A percentile compares a stretch with the other conserved stretches of the same genome.
These are phyloP conservation scores for Schwanniomyces vanrijiae DNA, from an alignment of 805 yeast genomes.

Conservation along the genomic window DNA sequence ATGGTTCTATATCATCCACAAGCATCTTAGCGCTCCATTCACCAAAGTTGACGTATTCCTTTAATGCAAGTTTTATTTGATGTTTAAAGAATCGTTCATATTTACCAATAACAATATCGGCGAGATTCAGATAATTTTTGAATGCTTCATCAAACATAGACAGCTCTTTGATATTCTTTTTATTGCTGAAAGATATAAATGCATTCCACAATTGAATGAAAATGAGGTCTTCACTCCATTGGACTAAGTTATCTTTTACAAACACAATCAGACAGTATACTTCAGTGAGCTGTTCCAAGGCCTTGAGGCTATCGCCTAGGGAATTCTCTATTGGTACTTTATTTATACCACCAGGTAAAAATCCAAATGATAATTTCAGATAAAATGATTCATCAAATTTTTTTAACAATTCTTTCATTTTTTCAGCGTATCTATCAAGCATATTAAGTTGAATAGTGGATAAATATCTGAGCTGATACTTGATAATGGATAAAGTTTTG, in stretches of 20 bases:
- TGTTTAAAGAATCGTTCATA: conserved; percentile 31
- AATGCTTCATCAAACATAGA: conserved; percentile 32
- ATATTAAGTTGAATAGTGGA: conserved; percentile 58
- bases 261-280: conserved; percentile 36
- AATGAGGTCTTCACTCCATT: conserved; percentile 39
- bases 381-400: conserved; percentile 41
- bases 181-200: conserved; percentile 20
- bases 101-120: conserved; percentile 17
- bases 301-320: conserved; percentile 20
- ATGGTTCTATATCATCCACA: conserved; percentile 11
- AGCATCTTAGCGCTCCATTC: conserved; percentile 28
- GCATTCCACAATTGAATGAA: conserved; percentile 41
- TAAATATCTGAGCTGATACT: conserved; percentile 55
- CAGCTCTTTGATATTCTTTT: conserved; percentile 12
- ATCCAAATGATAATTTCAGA: conserved; percentile 30
- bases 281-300: conserved; percentile 28
- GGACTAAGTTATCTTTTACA: conserved; percentile 26
- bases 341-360: conserved; percentile 34
- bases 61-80: conserved; percentile 31
- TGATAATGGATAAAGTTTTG: conserved; percentile 47
- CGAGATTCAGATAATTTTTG: conserved; percentile 20
- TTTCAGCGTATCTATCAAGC: conserved; percentile 50
- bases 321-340: conserved; percentile 24
- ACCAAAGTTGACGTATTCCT: conserved; percentile 36
- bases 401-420: conserved; percentile 40